These are phyloP conservation scores for Marasmius tenuissimus DNA, from an alignment of 1,284 basidiomycete genomes.

Conservation along the genomic window DNA sequence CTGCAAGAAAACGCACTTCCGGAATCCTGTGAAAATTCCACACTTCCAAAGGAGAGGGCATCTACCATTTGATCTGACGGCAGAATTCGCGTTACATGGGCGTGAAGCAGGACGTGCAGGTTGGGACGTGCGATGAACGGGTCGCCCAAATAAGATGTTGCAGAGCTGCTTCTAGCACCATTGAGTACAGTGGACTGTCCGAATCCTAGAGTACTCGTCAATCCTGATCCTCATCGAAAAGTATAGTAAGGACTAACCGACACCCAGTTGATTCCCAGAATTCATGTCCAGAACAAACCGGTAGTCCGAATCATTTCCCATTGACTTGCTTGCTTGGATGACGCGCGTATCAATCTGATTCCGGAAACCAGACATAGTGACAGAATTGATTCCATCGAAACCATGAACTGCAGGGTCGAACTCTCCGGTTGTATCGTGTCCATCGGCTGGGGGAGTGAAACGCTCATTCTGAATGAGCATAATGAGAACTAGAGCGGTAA, in stretches of 20 bases:
- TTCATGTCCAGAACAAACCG: constrained; percentile 34
- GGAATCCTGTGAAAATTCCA: constrained; percentile 29
- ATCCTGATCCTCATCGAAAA: not conserved
- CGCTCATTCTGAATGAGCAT: constrained; percentile 16
- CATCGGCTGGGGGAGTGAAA: constrained; percentile 15
- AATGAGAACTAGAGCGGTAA: not conserved
- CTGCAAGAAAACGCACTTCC: constrained; percentile 13
- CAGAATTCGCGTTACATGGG: constrained; percentile 12
- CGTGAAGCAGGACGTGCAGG: constrained; percentile 17
- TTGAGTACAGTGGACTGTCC: constrained; percentile 17
- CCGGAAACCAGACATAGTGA: constrained; percentile 28
- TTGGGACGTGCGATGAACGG: constrained; percentile 13
- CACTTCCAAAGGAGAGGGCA: constrained; percentile 27
- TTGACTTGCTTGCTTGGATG: constrained; percentile 12
- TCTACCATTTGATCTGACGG: not conserved
- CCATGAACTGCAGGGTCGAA: constrained; percentile 22
- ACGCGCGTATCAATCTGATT: constrained; percentile 22
- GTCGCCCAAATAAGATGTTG: constrained; percentile 2
- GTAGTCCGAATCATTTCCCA: constrained; percentile 17
- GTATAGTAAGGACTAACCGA: constrained; percentile 22
- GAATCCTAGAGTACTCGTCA: constrained; percentile 11
- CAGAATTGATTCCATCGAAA: constrained; percentile 26
- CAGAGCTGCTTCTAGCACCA: constrained; percentile 7
- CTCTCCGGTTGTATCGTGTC: constrained; percentile 18
- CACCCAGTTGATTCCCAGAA: constrained; percentile 29